Evolutionary conservation across 495 filamentous ascomycete species (phyloP).

Genomic region (Articulospora tetracladia): DNA sequence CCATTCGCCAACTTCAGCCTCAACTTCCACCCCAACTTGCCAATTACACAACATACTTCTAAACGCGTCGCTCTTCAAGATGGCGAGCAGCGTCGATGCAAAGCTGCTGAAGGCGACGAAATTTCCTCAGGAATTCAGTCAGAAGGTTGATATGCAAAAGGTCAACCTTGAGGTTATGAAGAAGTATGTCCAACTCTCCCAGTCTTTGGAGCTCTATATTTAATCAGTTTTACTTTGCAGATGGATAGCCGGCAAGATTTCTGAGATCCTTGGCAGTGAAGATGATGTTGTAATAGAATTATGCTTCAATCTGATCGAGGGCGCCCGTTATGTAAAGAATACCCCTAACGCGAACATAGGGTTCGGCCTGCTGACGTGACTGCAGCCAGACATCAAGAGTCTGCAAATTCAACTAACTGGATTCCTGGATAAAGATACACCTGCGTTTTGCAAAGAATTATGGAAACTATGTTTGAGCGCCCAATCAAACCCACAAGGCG

Average conservation of each 20-base stretch:
- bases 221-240: conserved; percentile 39
- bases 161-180: conserved; percentile 97
- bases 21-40: not conserved
- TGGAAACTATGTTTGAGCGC: conserved; percentile 91
- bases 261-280: conserved; percentile 80
- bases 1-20: not conserved
- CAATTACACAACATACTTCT: not conserved
- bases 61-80: conserved; percentile 25
- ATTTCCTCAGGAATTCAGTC: conserved; percentile 88
- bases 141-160: conserved; percentile 96
- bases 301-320: conserved; percentile 85
- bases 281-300: conserved; percentile 95
- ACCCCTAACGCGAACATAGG: not conserved
- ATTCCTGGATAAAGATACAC: conserved; percentile 90
- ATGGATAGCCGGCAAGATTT: conserved; percentile 88
- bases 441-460: conserved; percentile 87
- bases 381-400: conserved; percentile 88
- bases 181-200: conserved; percentile 54
- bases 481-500: conserved; percentile 81
- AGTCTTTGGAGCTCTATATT: not conserved
- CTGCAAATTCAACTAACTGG: conserved; percentile 92
- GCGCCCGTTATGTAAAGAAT: conserved; percentile 68
- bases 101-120: conserved; percentile 88
- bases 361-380: conserved; percentile 4
- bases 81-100: conserved; percentile 76